A percentile compares a stretch with the other conserved stretches of the same genome.
phyloP scores from a whole-genome alignment of 192 early-diverging fungal genomes.

The Backusella australiensis region DNA sequence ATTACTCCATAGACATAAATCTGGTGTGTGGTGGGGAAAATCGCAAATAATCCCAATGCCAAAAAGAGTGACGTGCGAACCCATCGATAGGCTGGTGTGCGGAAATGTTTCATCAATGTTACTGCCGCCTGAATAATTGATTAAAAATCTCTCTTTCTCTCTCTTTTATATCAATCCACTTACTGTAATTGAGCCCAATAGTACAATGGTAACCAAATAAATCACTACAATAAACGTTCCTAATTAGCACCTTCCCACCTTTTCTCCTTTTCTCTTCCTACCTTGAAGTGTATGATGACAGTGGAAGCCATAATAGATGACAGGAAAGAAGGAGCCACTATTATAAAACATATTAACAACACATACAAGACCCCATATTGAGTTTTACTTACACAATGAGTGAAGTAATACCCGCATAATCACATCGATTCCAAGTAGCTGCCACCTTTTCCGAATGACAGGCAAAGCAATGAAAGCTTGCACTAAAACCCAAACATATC shows the following conservation, averaged over 20 bases:
- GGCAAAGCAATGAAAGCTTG: constrained; percentile 75
- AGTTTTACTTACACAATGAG: constrained; percentile 63
- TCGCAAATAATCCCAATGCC: constrained; percentile 71
- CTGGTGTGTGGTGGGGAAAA: constrained; percentile 73
- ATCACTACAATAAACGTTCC: not conserved
- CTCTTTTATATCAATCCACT: not conserved
- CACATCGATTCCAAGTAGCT: constrained; percentile 81
- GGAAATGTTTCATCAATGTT: constrained; percentile 55
- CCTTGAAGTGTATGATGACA: constrained; percentile 9
- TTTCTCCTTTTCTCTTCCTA: not conserved
- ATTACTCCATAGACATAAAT: constrained; percentile 63
- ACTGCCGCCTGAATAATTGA: constrained; percentile 50
- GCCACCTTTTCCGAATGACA: constrained; percentile 81
- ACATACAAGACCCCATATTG: not conserved
- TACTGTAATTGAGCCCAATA: constrained; percentile 64
- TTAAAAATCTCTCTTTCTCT: not conserved
- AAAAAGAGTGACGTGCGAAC: constrained; percentile 79
- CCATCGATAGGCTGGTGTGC: constrained; percentile 73
- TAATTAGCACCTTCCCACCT: not conserved
- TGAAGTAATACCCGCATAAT: constrained; percentile 88
- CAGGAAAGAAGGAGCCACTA: constrained; percentile 32
- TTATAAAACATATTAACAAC: not conserved
- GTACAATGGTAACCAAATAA: constrained; percentile 34
- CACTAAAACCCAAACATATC: constrained; percentile 75
- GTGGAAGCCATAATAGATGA: constrained; percentile 27